phyloP scores from a whole-genome alignment of 805 yeast genomes.

The Kazachstania psychrophila region DNA sequence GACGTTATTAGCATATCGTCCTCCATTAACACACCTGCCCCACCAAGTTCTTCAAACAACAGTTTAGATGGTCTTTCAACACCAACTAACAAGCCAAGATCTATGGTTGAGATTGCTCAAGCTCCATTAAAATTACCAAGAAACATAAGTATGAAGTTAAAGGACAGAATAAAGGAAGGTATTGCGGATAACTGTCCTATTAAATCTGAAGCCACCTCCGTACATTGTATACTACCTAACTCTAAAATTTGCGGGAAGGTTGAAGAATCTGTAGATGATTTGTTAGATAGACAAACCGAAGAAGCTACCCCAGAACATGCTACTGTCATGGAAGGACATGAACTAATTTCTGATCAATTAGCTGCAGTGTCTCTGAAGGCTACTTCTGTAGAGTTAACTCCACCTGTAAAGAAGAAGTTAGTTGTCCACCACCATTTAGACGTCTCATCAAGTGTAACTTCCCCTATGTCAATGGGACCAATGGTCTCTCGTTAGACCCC shows the following conservation, averaged over 20 bases:
- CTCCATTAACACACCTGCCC: not conserved
- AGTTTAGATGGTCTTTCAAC: not conserved
- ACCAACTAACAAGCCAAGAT: conserved; percentile 11
- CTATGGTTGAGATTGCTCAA: conserved; percentile 23
- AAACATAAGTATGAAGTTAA: not conserved
- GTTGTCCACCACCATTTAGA: conserved; percentile 16
- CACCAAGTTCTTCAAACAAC: not conserved
- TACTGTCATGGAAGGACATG: conserved; percentile 1
- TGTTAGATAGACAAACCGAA: not conserved
- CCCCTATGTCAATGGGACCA: conserved; percentile 12
- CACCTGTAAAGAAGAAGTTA: conserved; percentile 9
- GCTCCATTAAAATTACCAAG: conserved; percentile 7
- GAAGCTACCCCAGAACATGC: not conserved
- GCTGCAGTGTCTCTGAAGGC: not conserved
- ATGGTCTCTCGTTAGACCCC: conserved; percentile 8
- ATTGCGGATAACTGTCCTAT: too few relatives aligned
- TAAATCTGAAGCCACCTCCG: too few relatives aligned
- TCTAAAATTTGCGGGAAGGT: not conserved
- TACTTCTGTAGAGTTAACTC: conserved; percentile 3
- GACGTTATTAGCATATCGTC: not conserved
- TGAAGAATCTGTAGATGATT: not conserved
- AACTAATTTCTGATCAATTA: conserved; percentile 2
- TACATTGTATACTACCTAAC: too few relatives aligned
- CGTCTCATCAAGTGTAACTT: conserved; percentile 12
- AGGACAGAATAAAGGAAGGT: not conserved